These are phyloP conservation scores for Venturia carpophila DNA, from an alignment of 2,329 filamentous ascomycete genomes.

Conservation along the genomic window DNA sequence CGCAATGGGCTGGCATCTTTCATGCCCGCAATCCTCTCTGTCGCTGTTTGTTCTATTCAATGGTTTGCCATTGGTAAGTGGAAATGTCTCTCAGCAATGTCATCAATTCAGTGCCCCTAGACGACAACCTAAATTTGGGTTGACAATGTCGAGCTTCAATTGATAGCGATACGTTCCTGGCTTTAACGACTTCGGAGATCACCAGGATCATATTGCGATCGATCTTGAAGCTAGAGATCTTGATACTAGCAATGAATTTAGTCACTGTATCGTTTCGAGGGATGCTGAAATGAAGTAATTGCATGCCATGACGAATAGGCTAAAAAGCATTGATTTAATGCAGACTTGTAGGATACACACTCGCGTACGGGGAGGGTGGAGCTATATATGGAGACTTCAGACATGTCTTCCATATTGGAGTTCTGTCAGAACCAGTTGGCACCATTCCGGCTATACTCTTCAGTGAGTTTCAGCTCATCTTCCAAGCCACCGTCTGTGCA, in stretches of 20 bases:
- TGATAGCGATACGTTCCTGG: not conserved
- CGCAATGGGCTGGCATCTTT: slow-evolving; percentile 43
- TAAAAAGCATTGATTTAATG: slow-evolving; percentile 21
- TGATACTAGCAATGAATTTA: not conserved
- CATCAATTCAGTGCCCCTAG: not conserved
- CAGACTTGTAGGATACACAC: slow-evolving; percentile 36
- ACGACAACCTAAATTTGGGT: not conserved
- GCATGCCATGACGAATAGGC: too few relatives aligned
- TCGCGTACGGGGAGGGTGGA: slow-evolving; percentile 41
- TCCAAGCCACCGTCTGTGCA: slow-evolving; percentile 44
- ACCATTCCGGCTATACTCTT: slow-evolving; percentile 45
- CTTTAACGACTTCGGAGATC: not conserved
- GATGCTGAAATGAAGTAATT: too few relatives aligned
- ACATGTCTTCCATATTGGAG: slow-evolving; percentile 39
- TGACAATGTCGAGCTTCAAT: not conserved
- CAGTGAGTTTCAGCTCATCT: slow-evolving; percentile 46
- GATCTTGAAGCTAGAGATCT: not conserved
- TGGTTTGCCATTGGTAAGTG: slow-evolving; percentile 32
- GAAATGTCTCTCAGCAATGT: not conserved
- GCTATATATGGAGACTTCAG: slow-evolving; percentile 39
- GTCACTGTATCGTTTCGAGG: not conserved
- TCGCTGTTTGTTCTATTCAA: slow-evolving; percentile 43
- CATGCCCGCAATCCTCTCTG: slow-evolving; percentile 41
- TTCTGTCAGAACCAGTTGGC: slow-evolving; percentile 42
- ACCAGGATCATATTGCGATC: not conserved